Percentiles rank a stretch among this genome's conserved stretches.
These are phyloP conservation scores for Sporisorium graminicola DNA, from an alignment of 1,284 basidiomycete genomes.

Conservation along the genomic window DNA sequence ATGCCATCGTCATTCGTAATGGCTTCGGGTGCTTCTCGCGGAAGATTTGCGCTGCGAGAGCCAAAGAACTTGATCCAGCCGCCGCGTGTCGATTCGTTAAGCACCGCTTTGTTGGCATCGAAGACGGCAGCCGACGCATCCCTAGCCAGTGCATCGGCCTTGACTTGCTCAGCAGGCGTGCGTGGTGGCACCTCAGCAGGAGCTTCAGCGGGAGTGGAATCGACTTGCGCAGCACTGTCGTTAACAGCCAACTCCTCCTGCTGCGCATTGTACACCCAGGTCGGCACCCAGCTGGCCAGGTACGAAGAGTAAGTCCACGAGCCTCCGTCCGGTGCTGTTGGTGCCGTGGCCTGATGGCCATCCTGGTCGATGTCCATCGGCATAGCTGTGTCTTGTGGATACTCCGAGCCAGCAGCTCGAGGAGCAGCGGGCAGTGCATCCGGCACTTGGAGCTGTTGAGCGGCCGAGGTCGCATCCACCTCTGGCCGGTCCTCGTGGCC, in stretches of 20 bases:
- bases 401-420: not conserved
- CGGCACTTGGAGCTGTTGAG: constrained; percentile 28
- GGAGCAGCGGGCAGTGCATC: not conserved
- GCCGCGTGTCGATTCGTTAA: constrained; percentile 53
- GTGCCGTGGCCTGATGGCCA: not conserved
- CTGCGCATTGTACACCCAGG: constrained; percentile 51
- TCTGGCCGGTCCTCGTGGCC: constrained; percentile 19
- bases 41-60: constrained; percentile 48
- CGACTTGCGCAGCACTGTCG: not conserved
- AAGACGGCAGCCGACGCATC: constrained; percentile 30
- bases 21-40: constrained; percentile 17
- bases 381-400: constrained; percentile 13
- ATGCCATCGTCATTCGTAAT: constrained; percentile 44
- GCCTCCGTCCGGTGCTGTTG: constrained; percentile 12
- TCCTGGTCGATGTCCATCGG: constrained; percentile 47
- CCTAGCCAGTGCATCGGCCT: constrained; percentile 59
- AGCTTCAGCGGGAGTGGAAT: no score
- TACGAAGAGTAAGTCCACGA: constrained; percentile 58
- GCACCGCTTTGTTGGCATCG: constrained; percentile 51
- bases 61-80: constrained; percentile 63
- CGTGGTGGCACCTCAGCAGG: constrained; percentile 6
- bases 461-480: constrained; percentile 5
- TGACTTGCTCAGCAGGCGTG: constrained; percentile 65
- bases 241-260: constrained; percentile 16
- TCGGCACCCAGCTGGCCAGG: constrained; percentile 54